Base-by-base conservation (phyloP, 1,284 basidiomycete genomes). In the Austroboletus novae-zelandiae region DNA sequence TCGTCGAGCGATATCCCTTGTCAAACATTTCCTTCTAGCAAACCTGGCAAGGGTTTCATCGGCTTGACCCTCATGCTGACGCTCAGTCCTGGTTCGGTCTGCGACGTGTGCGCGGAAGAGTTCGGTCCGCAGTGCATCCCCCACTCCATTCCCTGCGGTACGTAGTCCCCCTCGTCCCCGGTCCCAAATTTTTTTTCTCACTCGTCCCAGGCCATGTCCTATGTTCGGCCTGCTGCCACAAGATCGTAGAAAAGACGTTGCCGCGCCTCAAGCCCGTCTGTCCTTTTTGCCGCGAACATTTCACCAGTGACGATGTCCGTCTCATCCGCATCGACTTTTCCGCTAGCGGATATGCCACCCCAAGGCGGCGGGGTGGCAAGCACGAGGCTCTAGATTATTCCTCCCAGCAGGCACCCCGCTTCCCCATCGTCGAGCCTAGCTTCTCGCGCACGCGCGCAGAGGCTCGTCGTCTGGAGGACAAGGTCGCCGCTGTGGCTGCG, bases 41-140 rank as follows among this genome's bases (percentile, higher is more conserved):
- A 69, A 61, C 67, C 61, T 66, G 64, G 64, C 64, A 66, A 66
- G 65, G 65, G 65, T 69, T 57, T 65, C 53, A 58, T 66, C 67
- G 64, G 56, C 62, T 67, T 62, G 64, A 61, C 67, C 64, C 66
- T 67, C 66, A 89, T 89, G 87, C 79, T 89, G 72, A 84, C 86
- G 66, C 84, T 89, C 67, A 79, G 74, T 74, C 78, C 83, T 68
- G 84, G 84, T 73, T 88, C 84, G 67, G 78, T 83, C 69, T 89
- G 86, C 83, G 86, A 89, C 76, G 86, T 89, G 64, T 89, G 86
- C 75, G 86, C 86, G 66, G 86, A 89, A 71, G 87, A 89, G 75
- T 89, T 79, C 69, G 81, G 83, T 62, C 74, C 82, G 50, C 81
- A 81, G 60, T 81, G 81, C 69, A 73, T 80, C 54, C 87, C 87